Evolutionary conservation across 2,329 filamentous ascomycete species (phyloP), one percentile per base, ranked within the genome.

Genomic region (Alternaria ethzedia): DNA sequence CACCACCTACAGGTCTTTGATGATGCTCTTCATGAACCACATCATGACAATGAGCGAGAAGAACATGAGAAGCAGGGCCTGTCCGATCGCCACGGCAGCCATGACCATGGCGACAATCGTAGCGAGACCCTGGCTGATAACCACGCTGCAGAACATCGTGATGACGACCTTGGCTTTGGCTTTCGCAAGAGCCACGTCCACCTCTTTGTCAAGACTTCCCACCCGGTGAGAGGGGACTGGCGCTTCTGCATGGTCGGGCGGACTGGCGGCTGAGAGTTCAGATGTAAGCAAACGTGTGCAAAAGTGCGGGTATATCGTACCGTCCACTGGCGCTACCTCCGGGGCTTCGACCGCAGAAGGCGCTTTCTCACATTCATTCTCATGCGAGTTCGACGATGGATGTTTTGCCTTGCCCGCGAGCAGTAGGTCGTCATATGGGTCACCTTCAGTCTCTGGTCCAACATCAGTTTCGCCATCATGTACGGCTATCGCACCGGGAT

Each of bases 281-380:
- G 32, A 36, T 9, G 32, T 36, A 9, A 36, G 32, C 32, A n/a
- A 36, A 36, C 15, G 32, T 36, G 1, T 36, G 32, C 15, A 5
- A 36, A n/a, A 36, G 13, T 15, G 30, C 13, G 0, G 32, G 4
- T n/a, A n/a, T 36, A n/a, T 36, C 32, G 32, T 36, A 36, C 32
- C 32, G 0, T 3, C 2, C 32, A 36, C 2, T 0, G 32, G 32
- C 32, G 32, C 32, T 36, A n/a, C 7, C 0, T 2, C 9, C 1
- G 7, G 13, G 15, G 2, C 32, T 0, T 36, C 15, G 4, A 36
- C 32, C 32, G 4, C 13, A 36, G 32, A 36, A 1, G 13, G 32
- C 15, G 2, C 32, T 1, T n/a, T 5, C 32, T 36, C 32, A 3
- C 32, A 1, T 3, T 36, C 32, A 9, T 36, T 36, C 32, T n/a